Evolutionary conservation across 331 rosid species (phyloP).

Genomic region (Cydonia oblonga): DNA sequence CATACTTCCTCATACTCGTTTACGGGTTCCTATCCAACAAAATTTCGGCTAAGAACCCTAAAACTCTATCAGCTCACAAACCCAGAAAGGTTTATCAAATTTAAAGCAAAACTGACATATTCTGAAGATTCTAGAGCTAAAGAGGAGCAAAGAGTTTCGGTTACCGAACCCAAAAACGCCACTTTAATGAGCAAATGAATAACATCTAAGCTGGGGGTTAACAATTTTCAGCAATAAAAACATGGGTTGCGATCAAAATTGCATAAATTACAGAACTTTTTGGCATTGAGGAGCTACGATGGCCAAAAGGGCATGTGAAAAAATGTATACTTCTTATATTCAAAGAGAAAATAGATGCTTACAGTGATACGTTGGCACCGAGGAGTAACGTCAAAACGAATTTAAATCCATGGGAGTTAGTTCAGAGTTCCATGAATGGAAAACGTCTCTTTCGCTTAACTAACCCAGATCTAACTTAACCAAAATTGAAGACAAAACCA

Average conservation of each 20-base stretch:
- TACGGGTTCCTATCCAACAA: constrained; percentile 12
- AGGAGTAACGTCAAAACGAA: constrained; percentile 4
- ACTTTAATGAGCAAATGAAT: constrained; percentile 2
- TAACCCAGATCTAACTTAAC: constrained; percentile 36
- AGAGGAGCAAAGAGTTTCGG: constrained; percentile 14
- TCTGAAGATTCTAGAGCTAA: constrained; percentile 3
- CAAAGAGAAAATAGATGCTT: constrained; percentile 3
- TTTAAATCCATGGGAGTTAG: constrained; percentile 4
- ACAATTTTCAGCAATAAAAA: constrained; percentile 20
- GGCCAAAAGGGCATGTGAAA: constrained; percentile 8
- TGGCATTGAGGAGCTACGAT: constrained; percentile 22
- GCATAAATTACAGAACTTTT: constrained; percentile 24
- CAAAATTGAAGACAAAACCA: constrained; percentile 15
- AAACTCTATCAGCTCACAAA: constrained; percentile 19
- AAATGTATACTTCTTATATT: constrained; percentile 17
- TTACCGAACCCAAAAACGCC: constrained; percentile 21
- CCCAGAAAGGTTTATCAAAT: constrained; percentile 9
- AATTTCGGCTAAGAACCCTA: constrained; percentile 12
- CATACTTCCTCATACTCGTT: constrained; percentile 80
- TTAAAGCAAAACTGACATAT: constrained; percentile 26
- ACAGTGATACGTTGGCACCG: background rate
- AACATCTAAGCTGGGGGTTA: constrained; percentile 20
- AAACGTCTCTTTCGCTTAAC: constrained; percentile 16
- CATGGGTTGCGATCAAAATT: constrained; percentile 27
- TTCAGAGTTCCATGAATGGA: constrained; percentile 12